phyloP scores from a whole-genome alignment of 345 rosid species.

The Eucalyptus marginata region DNA sequence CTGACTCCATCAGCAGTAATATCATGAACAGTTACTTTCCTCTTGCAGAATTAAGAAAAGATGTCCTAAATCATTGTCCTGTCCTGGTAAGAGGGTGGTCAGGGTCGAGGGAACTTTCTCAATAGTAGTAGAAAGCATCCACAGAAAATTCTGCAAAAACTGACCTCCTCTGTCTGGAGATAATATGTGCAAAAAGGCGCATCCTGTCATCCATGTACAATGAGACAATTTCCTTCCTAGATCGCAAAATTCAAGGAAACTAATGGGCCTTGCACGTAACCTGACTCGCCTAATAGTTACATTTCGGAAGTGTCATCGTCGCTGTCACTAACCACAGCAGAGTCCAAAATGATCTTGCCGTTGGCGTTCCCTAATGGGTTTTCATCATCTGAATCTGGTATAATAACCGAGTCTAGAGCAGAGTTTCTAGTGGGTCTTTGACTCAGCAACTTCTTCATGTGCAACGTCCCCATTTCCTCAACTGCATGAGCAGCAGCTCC shows the following conservation, averaged over 20 bases:
- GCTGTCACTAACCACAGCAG: not conserved
- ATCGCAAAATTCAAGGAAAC: not conserved
- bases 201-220: not conserved
- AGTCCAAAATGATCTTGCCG: not conserved
- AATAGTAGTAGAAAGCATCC: not conserved
- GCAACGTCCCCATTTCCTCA: constrained; percentile 12
- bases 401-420: constrained; percentile 18
- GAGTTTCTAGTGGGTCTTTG: constrained; percentile 47
- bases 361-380: not conserved
- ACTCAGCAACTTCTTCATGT: constrained; percentile 33
- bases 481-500: constrained; percentile 5
- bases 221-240: not conserved
- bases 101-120: not conserved
- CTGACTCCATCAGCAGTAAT: not conserved
- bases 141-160: not conserved
- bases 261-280: not conserved
- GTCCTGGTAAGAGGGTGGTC: not conserved
- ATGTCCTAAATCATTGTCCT: not conserved
- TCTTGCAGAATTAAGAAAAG: not conserved
- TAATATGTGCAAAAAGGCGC: not conserved
- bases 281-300: not conserved
- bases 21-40: not conserved
- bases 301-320: not conserved
- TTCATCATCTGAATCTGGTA: constrained; percentile 34
- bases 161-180: not conserved